Conservation (phyloP, 1,284 basidiomycete species). For the Trichosporon asahii region DNA sequence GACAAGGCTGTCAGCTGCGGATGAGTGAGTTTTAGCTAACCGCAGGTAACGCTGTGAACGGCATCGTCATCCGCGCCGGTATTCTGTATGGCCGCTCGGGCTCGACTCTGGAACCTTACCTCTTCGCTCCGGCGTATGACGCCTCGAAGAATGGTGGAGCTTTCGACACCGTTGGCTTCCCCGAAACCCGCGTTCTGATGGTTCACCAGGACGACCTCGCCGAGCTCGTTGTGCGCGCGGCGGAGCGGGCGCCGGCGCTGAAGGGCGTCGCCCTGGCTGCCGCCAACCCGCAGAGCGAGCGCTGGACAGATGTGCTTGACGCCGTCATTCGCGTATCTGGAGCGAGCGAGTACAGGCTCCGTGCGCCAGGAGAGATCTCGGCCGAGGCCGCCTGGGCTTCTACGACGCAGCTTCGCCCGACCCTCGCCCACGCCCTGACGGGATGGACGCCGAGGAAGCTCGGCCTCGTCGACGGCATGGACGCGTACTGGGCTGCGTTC, state of each 20-base stretch:
- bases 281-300: constrained; percentile 55
- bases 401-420: constrained; percentile 48
- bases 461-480: constrained; percentile 55
- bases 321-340: constrained; percentile 55
- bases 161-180: constrained; percentile 47
- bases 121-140: constrained; percentile 45
- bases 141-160: constrained; percentile 51
- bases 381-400: constrained; percentile 42
- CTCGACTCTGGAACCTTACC: constrained; percentile 52
- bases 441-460: constrained; percentile 57
- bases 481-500: constrained; percentile 51
- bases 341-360: constrained; percentile 31
- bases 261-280: constrained; percentile 56
- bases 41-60: constrained; percentile 24
- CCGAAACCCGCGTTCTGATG: constrained; percentile 53
- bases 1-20: too few species aligned
- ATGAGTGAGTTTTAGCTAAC: not conserved
- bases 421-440: constrained; percentile 54
- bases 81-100: constrained; percentile 47
- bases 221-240: constrained; percentile 55
- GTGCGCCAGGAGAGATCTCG: constrained; percentile 29
- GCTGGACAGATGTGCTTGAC: constrained; percentile 54
- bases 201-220: constrained; percentile 59
- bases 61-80: constrained; percentile 37
- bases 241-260: constrained; percentile 52